These are phyloP conservation scores for Cairneyella variabilis DNA, from an alignment of 495 filamentous ascomycete genomes.

Conservation along the genomic window DNA sequence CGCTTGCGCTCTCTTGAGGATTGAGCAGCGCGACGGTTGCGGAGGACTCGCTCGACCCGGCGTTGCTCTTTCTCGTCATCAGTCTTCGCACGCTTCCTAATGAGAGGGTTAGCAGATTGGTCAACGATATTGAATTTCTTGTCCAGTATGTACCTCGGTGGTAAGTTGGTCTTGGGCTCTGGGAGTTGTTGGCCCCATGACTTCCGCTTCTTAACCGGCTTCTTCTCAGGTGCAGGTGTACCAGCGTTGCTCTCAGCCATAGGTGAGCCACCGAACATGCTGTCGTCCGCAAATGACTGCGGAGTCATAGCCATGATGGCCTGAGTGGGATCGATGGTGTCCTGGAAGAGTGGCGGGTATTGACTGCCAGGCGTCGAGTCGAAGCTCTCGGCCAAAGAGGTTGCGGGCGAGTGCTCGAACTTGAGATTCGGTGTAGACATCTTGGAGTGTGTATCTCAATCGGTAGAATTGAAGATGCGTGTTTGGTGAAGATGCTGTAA, in stretches of 20 bases:
- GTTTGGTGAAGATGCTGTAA: neutral
- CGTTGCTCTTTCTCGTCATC: slow-evolving; percentile 98
- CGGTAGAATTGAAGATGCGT: neutral
- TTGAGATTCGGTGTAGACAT: slow-evolving; percentile 22
- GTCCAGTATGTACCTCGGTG: slow-evolving; percentile 67
- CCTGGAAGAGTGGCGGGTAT: slow-evolving; percentile 46
- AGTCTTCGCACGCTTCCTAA: slow-evolving; percentile 94
- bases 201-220: slow-evolving; percentile 91
- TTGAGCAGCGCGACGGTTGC: slow-evolving; percentile 93
- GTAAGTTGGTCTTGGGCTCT: slow-evolving; percentile 93
- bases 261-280: slow-evolving; percentile 22
- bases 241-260: slow-evolving; percentile 7
- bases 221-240: slow-evolving; percentile 54
- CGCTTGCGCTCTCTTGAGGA: slow-evolving; percentile 95
- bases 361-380: slow-evolving; percentile 47
- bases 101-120: slow-evolving; percentile 5
- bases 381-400: slow-evolving; percentile 42
- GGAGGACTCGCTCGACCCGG: slow-evolving; percentile 92
- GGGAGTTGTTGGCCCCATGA: slow-evolving; percentile 98
- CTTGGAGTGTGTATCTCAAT: slow-evolving; percentile 18
- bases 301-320: slow-evolving; percentile 49
- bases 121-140: slow-evolving; percentile 3
- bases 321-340: slow-evolving; percentile 37
- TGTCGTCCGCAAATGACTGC: slow-evolving; percentile 33
- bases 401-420: slow-evolving; percentile 25